phyloP scores from a whole-genome alignment of 164 flowering plant genomes.

The Platanus orientalis region DNA sequence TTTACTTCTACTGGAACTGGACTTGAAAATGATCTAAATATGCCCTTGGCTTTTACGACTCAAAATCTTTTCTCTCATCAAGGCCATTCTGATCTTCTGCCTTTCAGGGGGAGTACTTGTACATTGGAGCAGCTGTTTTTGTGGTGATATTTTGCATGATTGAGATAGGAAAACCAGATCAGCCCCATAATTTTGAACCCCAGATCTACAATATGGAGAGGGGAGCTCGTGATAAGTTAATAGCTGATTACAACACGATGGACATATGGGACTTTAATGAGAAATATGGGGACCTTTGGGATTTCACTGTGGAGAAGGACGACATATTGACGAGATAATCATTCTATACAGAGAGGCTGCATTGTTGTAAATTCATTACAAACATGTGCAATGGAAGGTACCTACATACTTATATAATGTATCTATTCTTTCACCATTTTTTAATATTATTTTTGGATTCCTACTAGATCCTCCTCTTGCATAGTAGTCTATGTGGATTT shows the following conservation, averaged over 20 bases:
- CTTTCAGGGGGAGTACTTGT: constrained; percentile 78
- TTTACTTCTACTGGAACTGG: background rate
- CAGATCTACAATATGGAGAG: constrained; percentile 95
- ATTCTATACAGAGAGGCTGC: too few species aligned
- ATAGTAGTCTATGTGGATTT: too few species aligned
- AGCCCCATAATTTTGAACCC: constrained; percentile 92
- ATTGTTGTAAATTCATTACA: too few species aligned
- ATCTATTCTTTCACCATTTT: too few species aligned
- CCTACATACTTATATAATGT: too few species aligned
- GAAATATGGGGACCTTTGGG: constrained; percentile 94
- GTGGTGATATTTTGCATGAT: constrained; percentile 70
- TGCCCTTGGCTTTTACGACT: background rate
- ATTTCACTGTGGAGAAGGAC: constrained; percentile 66
- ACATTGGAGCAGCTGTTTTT: constrained; percentile 79
- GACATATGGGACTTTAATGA: constrained; percentile 96
- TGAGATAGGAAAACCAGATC: constrained; percentile 85
- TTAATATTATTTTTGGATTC: too few species aligned
- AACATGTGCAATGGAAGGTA: too few species aligned
- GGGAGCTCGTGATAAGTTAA: constrained; percentile 87
- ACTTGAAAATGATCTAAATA: background rate
- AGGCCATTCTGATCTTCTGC: background rate
- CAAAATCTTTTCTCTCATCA: constrained; percentile 8
- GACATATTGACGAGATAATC: constrained; percentile 43
- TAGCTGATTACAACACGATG: constrained; percentile 84
- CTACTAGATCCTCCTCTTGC: too few species aligned